Evolutionary conservation across 2,329 filamentous ascomycete species (phyloP), one percentile per base, ranked within the genome.

Genomic region (Claviceps fusiformis): DNA sequence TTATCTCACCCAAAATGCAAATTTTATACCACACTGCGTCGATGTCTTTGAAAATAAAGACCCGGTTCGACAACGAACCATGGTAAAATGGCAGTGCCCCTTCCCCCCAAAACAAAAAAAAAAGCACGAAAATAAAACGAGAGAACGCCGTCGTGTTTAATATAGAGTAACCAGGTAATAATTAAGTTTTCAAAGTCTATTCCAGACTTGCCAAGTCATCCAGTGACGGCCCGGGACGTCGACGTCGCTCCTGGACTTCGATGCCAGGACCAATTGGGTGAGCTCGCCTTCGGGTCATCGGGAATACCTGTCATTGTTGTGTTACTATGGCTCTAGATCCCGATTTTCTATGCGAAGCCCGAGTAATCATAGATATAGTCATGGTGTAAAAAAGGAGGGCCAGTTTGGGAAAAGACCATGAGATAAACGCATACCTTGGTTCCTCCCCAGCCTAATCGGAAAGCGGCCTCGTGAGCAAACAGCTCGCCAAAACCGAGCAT

Each of bases 401-500:
- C 33, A 51, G 27, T 19, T 17, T n/a, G 1, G 19, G 41, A 3
- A 41, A 41, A 50, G 29, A 8, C 15, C 43, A 41, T 8, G 31
- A 6, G 43, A 44, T 24, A 5, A 39, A 35, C 1, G 35, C 46
- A 31, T 54, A 96, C 93, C 82, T 93, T 95, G 57, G 93, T 97
- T 54, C 86, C 86, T 60, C 87, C 85, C 93, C 93, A 98, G 58
- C 93, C 93, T 62, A 97, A 74, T 64, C 92, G 78, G 67, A 92
- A 98, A 1, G 93, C 93, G 52, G 89, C 86, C 74, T 98, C 93
- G 67, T 98, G 93, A 54, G 93, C 93, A 70, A 98, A 92, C 53
- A 98, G 73, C 73, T 98, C 93, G 62, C 93, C 93, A 66, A 98
- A 96, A 2, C 93, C 93, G 65, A 98, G 73, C 93, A 98, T 98